Evolutionary conservation across 495 filamentous ascomycete species (phyloP), one percentile per base, ranked within the genome.

Genomic region (Collariella sp.): DNA sequence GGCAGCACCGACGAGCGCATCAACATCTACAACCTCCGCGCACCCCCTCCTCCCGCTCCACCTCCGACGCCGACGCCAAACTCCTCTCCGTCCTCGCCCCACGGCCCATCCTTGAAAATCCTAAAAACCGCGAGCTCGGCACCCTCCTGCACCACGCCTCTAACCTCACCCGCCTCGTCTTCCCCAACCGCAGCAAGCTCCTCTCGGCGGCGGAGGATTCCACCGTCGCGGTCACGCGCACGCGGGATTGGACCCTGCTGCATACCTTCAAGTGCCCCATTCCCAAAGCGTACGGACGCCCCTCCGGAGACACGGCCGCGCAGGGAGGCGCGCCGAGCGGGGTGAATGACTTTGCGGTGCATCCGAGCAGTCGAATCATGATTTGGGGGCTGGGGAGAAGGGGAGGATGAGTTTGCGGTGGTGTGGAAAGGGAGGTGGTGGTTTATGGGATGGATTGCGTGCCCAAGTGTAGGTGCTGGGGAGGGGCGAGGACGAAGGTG

Each of bases 361-460:
- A 99, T 62, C 94, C 93, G 3, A 90, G 85, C 69, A 87, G 90
- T 79, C 97, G 96, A 73, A 79, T 99, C 49, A 93, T 96, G 83
- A 77, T 99, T 43, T 99, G 46, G 88, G 96, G 61, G 97, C 93
- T 24, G 94, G 91, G 3, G 94, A 89, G 75, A 96, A 95, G 68
- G 79, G 11, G 73, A 71, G 52, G 89, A 91, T 38, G 85, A 95
- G 63, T 99, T 91, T 65, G 86, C 82, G 4, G 86, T 99, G 6
- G 86, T 73, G 5, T 97, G 96, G 62, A 91, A 97, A 66, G 87
- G 61, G 91, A 91, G 33, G 82, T 83, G 2, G 72, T 90, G 24
- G 81, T 95, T 0, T 96, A 90, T 62, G 88, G 89, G 42, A 83
- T 93, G 73, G 86, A 96, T 62, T 91, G 86, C 49, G 83, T 81